A percentile compares a stretch with the other conserved stretches of the same genome.
Conservation (phyloP, 2,329 filamentous ascomycete species). For the Curvularia lunata region DNA sequence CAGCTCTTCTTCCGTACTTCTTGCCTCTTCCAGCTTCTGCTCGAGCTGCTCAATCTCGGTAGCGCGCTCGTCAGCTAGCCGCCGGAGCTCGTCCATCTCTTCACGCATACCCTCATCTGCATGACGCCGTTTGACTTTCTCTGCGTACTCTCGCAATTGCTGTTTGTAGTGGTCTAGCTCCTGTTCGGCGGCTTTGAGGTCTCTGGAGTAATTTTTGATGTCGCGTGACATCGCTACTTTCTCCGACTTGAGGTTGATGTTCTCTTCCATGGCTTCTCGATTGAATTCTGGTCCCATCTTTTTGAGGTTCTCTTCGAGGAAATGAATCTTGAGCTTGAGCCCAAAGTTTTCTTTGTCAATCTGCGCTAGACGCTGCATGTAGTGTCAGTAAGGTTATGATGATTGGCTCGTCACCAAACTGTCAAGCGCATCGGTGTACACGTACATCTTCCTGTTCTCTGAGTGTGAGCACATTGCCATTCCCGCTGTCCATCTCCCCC, state of each 20-base stretch:
- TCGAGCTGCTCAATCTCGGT: constrained; percentile 46
- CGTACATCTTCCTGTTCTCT: constrained; percentile 89
- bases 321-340: constrained; percentile 95
- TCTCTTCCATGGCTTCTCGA: constrained; percentile 87
- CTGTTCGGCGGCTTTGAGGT: constrained; percentile 78
- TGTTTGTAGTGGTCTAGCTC: constrained; percentile 84
- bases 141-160: constrained; percentile 82
- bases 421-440: constrained; percentile 5
- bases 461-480: constrained; percentile 89
- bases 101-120: constrained; percentile 72
- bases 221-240: constrained; percentile 89
- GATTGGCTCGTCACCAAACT: background rate
- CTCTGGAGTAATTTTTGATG: constrained; percentile 84
- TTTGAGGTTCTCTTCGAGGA: constrained; percentile 86
- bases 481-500: constrained; percentile 71
- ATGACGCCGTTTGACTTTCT: constrained; percentile 78
- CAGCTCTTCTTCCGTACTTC: constrained; percentile 42
- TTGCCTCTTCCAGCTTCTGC: constrained; percentile 42
- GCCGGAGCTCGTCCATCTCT: constrained; percentile 60
- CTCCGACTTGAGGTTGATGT: constrained; percentile 93
- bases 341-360: constrained; percentile 99
- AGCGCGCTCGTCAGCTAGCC: constrained; percentile 53
- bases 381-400: constrained; percentile 7
- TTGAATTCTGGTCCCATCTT: constrained; percentile 91
- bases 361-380: constrained; percentile 75